These are phyloP conservation scores for Fragaria nilgerrensis DNA, from an alignment of 306 rosid species.

Conservation along the genomic window DNA sequence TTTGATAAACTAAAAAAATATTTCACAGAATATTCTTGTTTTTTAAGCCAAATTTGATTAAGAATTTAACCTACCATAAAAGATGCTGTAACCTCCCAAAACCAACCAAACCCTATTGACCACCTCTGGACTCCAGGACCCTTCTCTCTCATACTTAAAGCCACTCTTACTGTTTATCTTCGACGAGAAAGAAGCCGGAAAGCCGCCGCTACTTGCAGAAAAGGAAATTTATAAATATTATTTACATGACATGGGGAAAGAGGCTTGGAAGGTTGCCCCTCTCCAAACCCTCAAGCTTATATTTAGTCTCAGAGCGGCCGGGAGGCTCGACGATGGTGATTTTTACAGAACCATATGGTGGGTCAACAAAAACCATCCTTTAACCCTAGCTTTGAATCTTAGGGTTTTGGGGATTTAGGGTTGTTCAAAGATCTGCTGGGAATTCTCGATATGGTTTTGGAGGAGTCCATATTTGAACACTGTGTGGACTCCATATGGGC, in stretches of 20 bases:
- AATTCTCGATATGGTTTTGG: background rate
- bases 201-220: background rate
- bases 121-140: background rate
- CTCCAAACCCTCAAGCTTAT: background rate
- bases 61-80: too few species aligned
- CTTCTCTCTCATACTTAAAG: background rate
- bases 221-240: too few species aligned
- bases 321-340: background rate
- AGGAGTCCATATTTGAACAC: background rate
- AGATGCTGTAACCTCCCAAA: background rate
- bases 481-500: background rate
- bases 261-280: slow-evolving; percentile 3
- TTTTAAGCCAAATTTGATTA: too few species aligned
- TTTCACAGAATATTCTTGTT: too few species aligned
- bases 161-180: background rate
- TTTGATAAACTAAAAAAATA: too few species aligned
- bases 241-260: background rate
- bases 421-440: background rate
- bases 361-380: slow-evolving; percentile 1
- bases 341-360: background rate
- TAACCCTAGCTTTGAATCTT: background rate
- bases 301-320: background rate
- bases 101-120: background rate
- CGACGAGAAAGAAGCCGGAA: background rate
- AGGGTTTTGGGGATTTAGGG: background rate